Conservation (phyloP, 169 alveolate species). For the Neospora caninum region DNA sequence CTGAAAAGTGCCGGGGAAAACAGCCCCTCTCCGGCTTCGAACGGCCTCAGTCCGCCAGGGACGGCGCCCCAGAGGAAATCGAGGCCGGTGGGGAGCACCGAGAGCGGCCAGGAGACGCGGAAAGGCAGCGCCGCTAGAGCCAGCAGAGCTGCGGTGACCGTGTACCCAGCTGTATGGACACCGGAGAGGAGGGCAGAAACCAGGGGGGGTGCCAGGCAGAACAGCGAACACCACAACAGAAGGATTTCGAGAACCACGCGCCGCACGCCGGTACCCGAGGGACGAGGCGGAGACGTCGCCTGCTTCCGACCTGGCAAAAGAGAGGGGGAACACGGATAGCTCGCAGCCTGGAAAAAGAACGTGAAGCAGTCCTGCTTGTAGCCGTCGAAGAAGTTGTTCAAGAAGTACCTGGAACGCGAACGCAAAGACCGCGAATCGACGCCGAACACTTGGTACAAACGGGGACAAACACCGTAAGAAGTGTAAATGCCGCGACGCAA, state of each 20-base stretch:
- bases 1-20: background rate
- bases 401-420: slow-evolving; percentile 66
- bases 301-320: background rate
- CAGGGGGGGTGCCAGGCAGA: background rate
- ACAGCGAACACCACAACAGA: background rate
- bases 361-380: slow-evolving; percentile 68
- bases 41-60: background rate
- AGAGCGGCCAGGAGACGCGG: background rate
- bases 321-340: background rate
- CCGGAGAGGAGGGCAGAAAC: background rate
- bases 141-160: slow-evolving; percentile 10
- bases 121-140: background rate
- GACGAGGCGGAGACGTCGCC: background rate
- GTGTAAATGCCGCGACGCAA: no score
- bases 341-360: slow-evolving; percentile 26
- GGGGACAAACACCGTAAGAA: no score
- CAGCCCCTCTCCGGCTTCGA: background rate
- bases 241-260: background rate
- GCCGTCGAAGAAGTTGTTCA: slow-evolving; percentile 72
- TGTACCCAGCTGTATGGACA: slow-evolving; percentile 1
- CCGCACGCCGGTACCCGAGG: background rate
- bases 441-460: no score
- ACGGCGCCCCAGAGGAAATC: background rate
- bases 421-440: no score
- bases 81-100: background rate